A percentile compares a stretch with the other conserved stretches of the same genome.
Evolutionary conservation across 2,329 filamentous ascomycete genomes (phyloP).

Genomic region (Intubia oerlemansii): DNA sequence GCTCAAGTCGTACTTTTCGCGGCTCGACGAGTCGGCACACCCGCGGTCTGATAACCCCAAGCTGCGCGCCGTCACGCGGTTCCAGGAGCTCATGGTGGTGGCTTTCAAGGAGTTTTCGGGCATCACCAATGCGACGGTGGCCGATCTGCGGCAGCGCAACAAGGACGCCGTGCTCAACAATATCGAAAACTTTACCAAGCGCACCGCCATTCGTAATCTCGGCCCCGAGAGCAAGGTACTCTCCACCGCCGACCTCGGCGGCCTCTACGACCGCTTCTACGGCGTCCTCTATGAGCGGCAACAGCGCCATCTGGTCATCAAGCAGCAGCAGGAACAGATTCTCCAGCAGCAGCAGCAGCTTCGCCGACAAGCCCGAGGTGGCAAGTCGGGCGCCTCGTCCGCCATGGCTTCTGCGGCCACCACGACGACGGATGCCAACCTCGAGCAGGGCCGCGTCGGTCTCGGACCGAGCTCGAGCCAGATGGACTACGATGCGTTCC

Average conservation of each 20-base stretch:
- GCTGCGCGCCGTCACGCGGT: conserved; percentile 77
- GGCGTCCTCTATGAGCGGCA: conserved; percentile 79
- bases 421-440: conserved; percentile 22
- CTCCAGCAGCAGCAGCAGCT: conserved; percentile 55
- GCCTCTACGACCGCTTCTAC: conserved; percentile 89
- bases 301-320: conserved; percentile 55
- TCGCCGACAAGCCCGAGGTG: conserved; percentile 59
- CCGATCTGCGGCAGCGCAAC: conserved; percentile 74
- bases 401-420: too few species aligned
- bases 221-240: conserved; percentile 90
- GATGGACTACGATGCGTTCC: conserved; percentile 95
- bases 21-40: conserved; percentile 86
- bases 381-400: conserved; percentile 20
- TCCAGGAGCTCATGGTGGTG: conserved; percentile 97
- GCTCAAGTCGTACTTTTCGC: conserved; percentile 82
- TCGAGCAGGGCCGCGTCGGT: conserved; percentile 72
- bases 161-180: conserved; percentile 88
- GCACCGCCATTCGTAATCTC: conserved; percentile 86
- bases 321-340: conserved; percentile 48
- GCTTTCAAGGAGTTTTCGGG: conserved; percentile 96
- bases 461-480: conserved; percentile 73
- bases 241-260: conserved; percentile 64
- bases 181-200: conserved; percentile 92
- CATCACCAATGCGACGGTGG: conserved; percentile 84
- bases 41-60: conserved; percentile 92